Evolutionary conservation across 768 basidiomycete genomes (phyloP), one percentile per base, ranked within the genome.

Genomic region (Strobilomyces echinocephalus): DNA sequence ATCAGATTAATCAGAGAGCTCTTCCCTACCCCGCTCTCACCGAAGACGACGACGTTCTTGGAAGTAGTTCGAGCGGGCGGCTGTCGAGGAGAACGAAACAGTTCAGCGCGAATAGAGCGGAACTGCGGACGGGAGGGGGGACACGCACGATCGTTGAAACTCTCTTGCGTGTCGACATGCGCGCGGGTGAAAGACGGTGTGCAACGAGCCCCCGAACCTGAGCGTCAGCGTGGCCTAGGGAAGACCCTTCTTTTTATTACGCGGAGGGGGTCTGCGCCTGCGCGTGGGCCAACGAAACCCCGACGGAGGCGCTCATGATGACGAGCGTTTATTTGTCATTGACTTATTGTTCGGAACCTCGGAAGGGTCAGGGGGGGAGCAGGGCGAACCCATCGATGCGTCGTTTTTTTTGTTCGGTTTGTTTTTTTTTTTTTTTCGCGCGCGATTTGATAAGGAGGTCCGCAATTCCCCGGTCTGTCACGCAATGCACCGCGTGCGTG

Each of bases 1-100:
- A 78, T 58, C 69, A 76, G 68, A 60, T 76, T 74, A 49, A 78
- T 60, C 50, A 76, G 60, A n/a, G 72, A 74, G 60, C 76, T 73
- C 55, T 78, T 77, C 33, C 70, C 65, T 39, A 74, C 62, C 2
- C 66, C 68, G 46, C 59, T 60, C 55, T 66, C 67, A 31, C 59
- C 63, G 16, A 68, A 68, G 53, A 67, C 57, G 46, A 63, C 60
- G 21, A 69, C 40, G 54, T 69, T 67, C 48, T 52, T 64, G 11
- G 56, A 30, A n/a, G 60, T 33, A 21, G 36, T 52, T 56, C 33
- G 20, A 20, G 52, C 7, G 53, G 42, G 40, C 12, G 55, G 50
- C 50, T 63, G 53, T n/a, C 18, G 26, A 55, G 24, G 8, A 26
- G 12, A 15, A 39, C 6, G 54, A 15, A 67, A 53, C 12, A 56